These are phyloP conservation scores for Penicillium crystallinum DNA, from an alignment of 495 filamentous ascomycete genomes.

Conservation along the genomic window DNA sequence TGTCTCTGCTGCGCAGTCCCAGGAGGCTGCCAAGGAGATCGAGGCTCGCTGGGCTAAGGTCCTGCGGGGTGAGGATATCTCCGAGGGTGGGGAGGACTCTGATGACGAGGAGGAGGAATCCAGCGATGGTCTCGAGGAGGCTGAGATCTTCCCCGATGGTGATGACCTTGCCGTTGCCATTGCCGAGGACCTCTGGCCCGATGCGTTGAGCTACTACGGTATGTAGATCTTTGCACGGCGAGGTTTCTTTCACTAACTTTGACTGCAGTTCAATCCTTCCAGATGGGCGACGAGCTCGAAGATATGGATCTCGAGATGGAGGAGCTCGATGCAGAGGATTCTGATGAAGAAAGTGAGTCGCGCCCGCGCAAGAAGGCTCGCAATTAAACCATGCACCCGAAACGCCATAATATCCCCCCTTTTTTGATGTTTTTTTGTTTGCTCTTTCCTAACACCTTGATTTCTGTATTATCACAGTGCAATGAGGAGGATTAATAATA, in stretches of 20 bases:
- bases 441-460: conserved; percentile 10
- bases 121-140: conserved; percentile 50
- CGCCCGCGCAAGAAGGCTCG: conserved; percentile 44
- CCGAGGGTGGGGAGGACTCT: conserved; percentile 29
- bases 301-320: conserved; percentile 35
- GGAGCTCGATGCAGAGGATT: conserved; percentile 27
- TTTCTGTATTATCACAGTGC: conserved; percentile 45
- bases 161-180: conserved; percentile 74
- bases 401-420: conserved; percentile 17
- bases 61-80: conserved; percentile 47
- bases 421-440: conserved; percentile 19
- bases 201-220: conserved; percentile 89
- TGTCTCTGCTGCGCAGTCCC: conserved; percentile 65
- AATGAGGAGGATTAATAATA: conserved; percentile 71
- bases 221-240: conserved; percentile 30
- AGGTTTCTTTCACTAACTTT: conserved; percentile 6
- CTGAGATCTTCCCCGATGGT: conserved; percentile 76
- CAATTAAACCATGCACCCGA: conserved; percentile 21
- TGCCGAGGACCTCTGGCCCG: conserved; percentile 81
- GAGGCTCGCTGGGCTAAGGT: conserved; percentile 52
- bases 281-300: conserved; percentile 22
- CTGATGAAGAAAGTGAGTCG: conserved; percentile 29
- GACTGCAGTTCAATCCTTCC: conserved; percentile 30
- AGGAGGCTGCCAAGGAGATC: conserved; percentile 51
- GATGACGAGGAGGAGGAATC: conserved; percentile 44